Base-by-base conservation (phyloP, 805 yeast genomes). In the Nakazawaea anatomiae region DNA sequence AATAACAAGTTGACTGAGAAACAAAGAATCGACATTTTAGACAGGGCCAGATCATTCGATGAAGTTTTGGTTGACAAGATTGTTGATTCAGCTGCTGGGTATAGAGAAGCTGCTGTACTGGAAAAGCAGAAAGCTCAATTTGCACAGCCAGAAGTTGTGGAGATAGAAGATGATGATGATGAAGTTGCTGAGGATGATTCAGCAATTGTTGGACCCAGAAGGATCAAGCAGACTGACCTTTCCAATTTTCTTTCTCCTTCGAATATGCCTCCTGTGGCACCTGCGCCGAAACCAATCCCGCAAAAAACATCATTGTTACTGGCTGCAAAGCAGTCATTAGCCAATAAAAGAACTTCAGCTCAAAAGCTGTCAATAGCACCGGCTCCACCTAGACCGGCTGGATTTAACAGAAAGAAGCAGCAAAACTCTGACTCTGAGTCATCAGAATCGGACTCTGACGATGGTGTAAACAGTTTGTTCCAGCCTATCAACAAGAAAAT, bases 1-100 rank as follows among this genome's bases (percentile, higher is more conserved):
- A 85, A 85, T 53, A 89, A 84, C 61, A 87, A 82, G 61, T 69
- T 92, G 42, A 75, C 83, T 1, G 82, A 76, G 30, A 79, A 79
- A 42, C 96, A 90, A 60, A 70, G 86, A 5, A 69, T 74, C 27
- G 84, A 82, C 46, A 77, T 91, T 36, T 62, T 89, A 38, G 68
- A 78, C 0, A 77, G 80, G 55, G 89, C 89, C 0, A 72, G 81
- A 52, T 70, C 68, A 30, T 75, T 84, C 53, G 80, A 87, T 59
- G 63, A 65, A 5, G 67, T 64, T 0, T 59, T 84, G 47, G 89
- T 86, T 8, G 83, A 82, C 18, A 59, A 59, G n/a, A 69, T 84
- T 18, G 67, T 73, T 0, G 61, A 65, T 4, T 76, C 75, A 39
- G 69, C 76, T 1, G 76, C 72, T 43, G 61, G 57, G 6, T 63